Conservation (phyloP, 2,329 filamentous ascomycete genomes). For the Septoria linicola region DNA sequence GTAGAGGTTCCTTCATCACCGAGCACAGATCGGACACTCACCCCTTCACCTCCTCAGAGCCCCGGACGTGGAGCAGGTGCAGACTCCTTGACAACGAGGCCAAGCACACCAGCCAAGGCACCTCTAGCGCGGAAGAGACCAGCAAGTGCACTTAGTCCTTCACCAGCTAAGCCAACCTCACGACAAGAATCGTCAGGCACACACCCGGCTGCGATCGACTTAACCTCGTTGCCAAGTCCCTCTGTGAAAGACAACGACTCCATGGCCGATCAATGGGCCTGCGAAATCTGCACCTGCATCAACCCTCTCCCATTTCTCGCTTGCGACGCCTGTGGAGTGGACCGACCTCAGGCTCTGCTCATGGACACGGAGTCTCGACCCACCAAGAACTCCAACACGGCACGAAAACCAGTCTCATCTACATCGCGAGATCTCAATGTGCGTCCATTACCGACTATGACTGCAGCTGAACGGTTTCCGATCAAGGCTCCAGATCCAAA, state of each 20-base stretch:
- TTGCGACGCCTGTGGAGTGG: constrained; percentile 60
- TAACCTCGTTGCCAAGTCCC: background rate
- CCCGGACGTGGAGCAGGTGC: background rate
- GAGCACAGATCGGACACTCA: background rate
- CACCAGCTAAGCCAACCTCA: constrained; percentile 6
- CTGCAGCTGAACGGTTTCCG: constrained; percentile 12
- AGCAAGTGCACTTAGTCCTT: constrained; percentile 7
- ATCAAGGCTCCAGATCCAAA: constrained; percentile 38
- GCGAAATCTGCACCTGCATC: constrained; percentile 60
- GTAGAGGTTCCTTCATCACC: background rate
- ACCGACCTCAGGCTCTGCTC: constrained; percentile 49
- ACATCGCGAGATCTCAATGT: constrained; percentile 2
- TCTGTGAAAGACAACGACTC: background rate
- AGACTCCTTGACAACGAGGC: background rate
- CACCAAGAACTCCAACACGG: constrained; percentile 1
- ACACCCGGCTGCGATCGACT: background rate
- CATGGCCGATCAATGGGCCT: constrained; percentile 52
- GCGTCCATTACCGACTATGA: constrained; percentile 2
- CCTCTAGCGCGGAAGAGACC: constrained; percentile 5
- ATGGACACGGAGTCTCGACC: constrained; percentile 27
- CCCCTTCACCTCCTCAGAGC: background rate
- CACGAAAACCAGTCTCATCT: constrained; percentile 26
- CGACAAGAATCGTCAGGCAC: background rate
- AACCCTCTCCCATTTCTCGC: constrained; percentile 60
- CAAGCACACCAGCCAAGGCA: background rate